Evolutionary conservation across 2,329 filamentous ascomycete genomes (phyloP), one percentile per base, ranked within the genome.

Genomic region (Exophiala mesophila): DNA sequence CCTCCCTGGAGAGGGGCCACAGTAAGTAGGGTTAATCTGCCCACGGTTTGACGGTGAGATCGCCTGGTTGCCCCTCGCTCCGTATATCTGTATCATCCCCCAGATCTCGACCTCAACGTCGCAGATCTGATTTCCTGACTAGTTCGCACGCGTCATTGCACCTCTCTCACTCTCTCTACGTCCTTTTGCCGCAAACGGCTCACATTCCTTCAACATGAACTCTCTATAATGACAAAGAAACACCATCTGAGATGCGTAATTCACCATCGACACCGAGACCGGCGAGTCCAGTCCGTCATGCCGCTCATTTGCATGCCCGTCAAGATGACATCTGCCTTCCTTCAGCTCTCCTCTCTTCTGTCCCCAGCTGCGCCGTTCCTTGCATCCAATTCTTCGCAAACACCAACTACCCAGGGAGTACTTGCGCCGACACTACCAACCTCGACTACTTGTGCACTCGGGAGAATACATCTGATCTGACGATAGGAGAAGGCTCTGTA

Each of bases 401-500:
- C n/a, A 65, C 69, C 48, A 79, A 82, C 59, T 85, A 77, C 57
- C 69, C 70, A 24, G 55, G 59, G 15, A 63, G 60, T 36, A 57
- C 60, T 35, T 83, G 80, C 55, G 68, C 69, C 20, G 57, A 62
- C 23, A 63, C 64, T 10, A 68, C 73, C 8, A 70, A 80, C 18
- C 59, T 86, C 52, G 64, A 71, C 55, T 86, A 81, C 53, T 68
- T 88, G 5, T 88, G 84, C 60, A 71, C 72, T 26, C 69, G 71
- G 44, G 68, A 69, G 23, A 81, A 81, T 6, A 63, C 61, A 9
- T 74, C 74, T 20, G 81, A 79, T 7, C 82, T 80, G 54, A 87
- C 84, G 1, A 57, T 87, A 35, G 83, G 82, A n/a, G 84, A 88
- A 63, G 83, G 74, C 8, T 81, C 78, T 3, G 63, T 86, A 49